Percentiles rank a stretch among this genome's conserved stretches.
These are phyloP conservation scores for Cerrena zonata DNA, from an alignment of 1,284 basidiomycete genomes.

Conservation along the genomic window DNA sequence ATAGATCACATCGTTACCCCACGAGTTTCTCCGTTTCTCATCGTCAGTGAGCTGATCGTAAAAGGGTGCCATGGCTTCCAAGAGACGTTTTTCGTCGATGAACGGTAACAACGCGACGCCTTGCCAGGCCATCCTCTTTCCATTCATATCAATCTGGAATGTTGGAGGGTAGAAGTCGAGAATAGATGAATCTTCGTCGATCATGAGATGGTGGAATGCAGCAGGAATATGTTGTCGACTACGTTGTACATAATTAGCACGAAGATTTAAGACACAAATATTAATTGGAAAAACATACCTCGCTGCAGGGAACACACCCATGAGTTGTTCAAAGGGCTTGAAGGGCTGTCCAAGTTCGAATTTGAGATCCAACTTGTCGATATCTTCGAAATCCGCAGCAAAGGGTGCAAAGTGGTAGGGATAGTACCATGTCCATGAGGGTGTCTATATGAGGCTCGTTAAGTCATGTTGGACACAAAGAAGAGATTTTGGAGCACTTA, in stretches of 20 bases:
- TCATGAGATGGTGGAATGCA: conserved; percentile 88
- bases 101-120: conserved; percentile 95
- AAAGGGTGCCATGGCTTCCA: conserved; percentile 75
- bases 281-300: conserved; percentile 44
- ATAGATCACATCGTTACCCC: conserved; percentile 83
- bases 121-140: conserved; percentile 99
- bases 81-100: conserved; percentile 82
- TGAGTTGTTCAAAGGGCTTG: conserved; percentile 94
- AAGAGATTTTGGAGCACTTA: conserved; percentile 32
- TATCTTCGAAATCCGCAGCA: conserved; percentile 86
- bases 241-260: background rate
- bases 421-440: conserved; percentile 99
- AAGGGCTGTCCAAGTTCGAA: conserved; percentile 84
- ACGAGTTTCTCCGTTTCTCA: conserved; percentile 78
- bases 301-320: conserved; percentile 95
- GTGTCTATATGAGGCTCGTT: conserved; percentile 60
- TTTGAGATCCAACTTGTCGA: conserved; percentile 74
- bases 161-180: conserved; percentile 92
- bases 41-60: conserved; percentile 76
- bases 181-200: conserved; percentile 81
- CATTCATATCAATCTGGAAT: conserved; percentile 99
- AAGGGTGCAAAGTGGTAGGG: conserved; percentile 98
- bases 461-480: too few species aligned
- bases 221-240: conserved; percentile 86
- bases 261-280: background rate